phyloP scores from a whole-genome alignment of 306 rosid species.

The Fragaria vesca region DNA sequence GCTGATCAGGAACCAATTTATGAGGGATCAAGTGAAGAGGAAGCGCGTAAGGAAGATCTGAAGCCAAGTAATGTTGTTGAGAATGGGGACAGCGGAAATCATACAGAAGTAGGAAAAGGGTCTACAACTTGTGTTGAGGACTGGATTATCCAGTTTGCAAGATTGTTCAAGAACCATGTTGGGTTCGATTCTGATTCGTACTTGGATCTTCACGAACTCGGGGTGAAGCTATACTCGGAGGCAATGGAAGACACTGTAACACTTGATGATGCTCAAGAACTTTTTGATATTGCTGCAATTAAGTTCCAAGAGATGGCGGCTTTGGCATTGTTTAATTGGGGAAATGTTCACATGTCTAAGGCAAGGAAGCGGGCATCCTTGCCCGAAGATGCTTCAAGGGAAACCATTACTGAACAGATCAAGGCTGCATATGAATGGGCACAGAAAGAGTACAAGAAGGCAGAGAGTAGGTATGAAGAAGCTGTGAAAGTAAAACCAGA shows the following conservation, averaged over 20 bases:
- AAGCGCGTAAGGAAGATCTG: conserved; percentile 20
- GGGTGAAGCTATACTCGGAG: conserved; percentile 78
- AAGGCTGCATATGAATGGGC: conserved; percentile 74
- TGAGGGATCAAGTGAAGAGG: conserved; percentile 43
- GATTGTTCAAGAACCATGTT: conserved; percentile 92
- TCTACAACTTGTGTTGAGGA: conserved; percentile 54
- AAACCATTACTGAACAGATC: conserved; percentile 45
- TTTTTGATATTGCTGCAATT: conserved; percentile 73
- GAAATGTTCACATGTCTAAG: conserved; percentile 79
- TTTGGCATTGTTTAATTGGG: conserved; percentile 90
- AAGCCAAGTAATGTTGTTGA: conserved; percentile 21
- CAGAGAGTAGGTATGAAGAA: conserved; percentile 69
- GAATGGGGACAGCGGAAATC: conserved; percentile 45
- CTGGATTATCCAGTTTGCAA: conserved; percentile 91
- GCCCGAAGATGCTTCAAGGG: conserved; percentile 58
- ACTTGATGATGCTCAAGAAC: conserved; percentile 67
- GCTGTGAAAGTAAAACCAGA: conserved; percentile 67
- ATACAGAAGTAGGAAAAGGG: conserved; percentile 25
- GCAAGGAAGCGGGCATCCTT: conserved; percentile 62
- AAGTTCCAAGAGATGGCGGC: conserved; percentile 96
- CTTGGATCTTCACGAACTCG: conserved; percentile 84
- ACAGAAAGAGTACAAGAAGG: conserved; percentile 59
- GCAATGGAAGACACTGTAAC: conserved; percentile 82
- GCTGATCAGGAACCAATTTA: conserved; percentile 61
- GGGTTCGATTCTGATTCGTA: conserved; percentile 85